Conservation (phyloP, 139 green algal species). For the Chlorella sorokiniana region DNA sequence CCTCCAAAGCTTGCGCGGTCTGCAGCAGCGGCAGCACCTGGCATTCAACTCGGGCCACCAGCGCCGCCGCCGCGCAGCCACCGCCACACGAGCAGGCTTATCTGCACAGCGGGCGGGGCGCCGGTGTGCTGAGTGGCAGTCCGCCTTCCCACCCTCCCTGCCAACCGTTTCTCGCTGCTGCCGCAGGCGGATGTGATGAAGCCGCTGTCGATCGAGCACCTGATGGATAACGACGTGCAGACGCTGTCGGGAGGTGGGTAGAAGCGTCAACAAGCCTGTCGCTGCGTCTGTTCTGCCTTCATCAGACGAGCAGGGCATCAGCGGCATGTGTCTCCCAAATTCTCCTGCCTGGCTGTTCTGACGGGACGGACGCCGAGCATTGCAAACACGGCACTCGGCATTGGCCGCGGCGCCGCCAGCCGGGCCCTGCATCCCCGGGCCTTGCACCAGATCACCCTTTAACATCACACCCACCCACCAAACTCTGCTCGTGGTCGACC, state of each 20-base stretch:
- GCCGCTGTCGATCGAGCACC: constrained; percentile 87
- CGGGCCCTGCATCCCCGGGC: no score
- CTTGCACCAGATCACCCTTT: no score
- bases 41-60: no score
- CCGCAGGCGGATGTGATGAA: constrained; percentile 88
- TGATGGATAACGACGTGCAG: constrained; percentile 96
- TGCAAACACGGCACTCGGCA: no score
- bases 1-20: not conserved
- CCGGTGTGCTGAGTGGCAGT: no score
- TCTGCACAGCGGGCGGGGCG: no score
- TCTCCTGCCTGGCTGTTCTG: not conserved
- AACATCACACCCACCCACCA: not conserved
- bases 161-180: not conserved
- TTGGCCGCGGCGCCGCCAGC: no score
- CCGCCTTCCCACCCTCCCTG: not conserved
- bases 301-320: no score
- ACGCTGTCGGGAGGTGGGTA: constrained; percentile 82
- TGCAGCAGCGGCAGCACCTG: not conserved
- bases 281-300: not conserved
- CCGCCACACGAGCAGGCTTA: no score
- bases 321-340: not conserved
- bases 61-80: no score
- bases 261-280: not conserved
- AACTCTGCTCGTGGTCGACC: not conserved
- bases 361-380: no score